phyloP scores from a whole-genome alignment of 1,284 basidiomycete genomes.

The Ceratobasidium sp. region DNA sequence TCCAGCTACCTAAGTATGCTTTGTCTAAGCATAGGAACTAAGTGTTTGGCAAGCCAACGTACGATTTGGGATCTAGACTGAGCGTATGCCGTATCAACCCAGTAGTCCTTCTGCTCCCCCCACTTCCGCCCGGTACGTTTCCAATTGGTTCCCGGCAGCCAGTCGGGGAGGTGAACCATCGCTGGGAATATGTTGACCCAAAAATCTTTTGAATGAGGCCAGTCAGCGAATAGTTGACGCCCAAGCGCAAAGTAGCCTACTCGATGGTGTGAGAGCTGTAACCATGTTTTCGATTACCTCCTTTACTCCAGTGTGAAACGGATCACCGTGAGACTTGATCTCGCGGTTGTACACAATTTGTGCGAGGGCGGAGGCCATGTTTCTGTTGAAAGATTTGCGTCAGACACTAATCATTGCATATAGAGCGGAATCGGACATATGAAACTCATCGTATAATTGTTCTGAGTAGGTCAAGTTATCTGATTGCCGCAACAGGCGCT shows the following conservation, averaged over 20 bases:
- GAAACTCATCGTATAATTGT: conserved; percentile 2
- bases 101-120: neutral
- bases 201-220: neutral
- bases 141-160: conserved; percentile 43
- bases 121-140: conserved; percentile 17
- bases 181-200: conserved; percentile 40
- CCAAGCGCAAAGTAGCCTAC: neutral
- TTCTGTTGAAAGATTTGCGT: neutral
- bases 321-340: neutral
- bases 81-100: neutral
- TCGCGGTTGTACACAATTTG: neutral
- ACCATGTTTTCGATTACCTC: neutral
- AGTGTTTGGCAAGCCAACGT: too few relatives aligned
- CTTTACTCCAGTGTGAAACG: neutral
- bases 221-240: too few relatives aligned
- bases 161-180: conserved; percentile 36
- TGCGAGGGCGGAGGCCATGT: neutral
- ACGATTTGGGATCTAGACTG: too few relatives aligned
- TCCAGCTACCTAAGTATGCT: too few relatives aligned
- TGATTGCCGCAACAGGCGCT: conserved; percentile 1
- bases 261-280: neutral
- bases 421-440: neutral
- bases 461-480: neutral
- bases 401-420: neutral
- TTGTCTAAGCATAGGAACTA: too few relatives aligned